phyloP scores from a whole-genome alignment of 2,329 filamentous ascomycete species.

The Ophiostoma quercus region DNA sequence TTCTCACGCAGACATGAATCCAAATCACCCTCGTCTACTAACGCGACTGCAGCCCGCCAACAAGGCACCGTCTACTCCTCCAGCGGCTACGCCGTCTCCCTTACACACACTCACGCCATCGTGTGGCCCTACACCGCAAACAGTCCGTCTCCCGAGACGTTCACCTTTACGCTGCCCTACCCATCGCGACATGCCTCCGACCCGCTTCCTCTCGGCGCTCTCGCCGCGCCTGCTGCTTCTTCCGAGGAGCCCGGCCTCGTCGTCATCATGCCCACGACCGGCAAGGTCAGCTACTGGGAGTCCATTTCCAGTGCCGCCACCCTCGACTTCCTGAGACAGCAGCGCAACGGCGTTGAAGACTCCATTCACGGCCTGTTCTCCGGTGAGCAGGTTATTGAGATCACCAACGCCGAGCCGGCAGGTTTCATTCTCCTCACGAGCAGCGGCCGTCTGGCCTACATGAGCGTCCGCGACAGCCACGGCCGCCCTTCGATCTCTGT shows the following conservation, averaged over 20 bases:
- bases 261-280: conserved; percentile 74
- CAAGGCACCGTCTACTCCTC: conserved; percentile 61
- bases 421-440: conserved; percentile 83
- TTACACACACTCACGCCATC: conserved; percentile 76
- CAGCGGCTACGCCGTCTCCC: conserved; percentile 68
- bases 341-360: conserved; percentile 73
- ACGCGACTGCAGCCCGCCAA: conserved; percentile 49
- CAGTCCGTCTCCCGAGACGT: conserved; percentile 66
- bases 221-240: conserved; percentile 73
- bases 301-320: conserved; percentile 85
- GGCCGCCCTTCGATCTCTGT: conserved; percentile 76
- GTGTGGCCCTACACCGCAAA: conserved; percentile 83
- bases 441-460: conserved; percentile 77
- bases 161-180: conserved; percentile 73
- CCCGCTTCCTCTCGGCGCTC: conserved; percentile 72
- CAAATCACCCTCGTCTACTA: not conserved
- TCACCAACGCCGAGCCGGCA: conserved; percentile 77
- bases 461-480: conserved; percentile 79
- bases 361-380: conserved; percentile 67
- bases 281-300: conserved; percentile 91
- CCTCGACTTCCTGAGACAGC: conserved; percentile 75
- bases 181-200: conserved; percentile 61
- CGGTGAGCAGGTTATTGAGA: conserved; percentile 69
- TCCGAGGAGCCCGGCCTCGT: conserved; percentile 81
- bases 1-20: not conserved